These are phyloP conservation scores for Chenopodium suecicum DNA, from an alignment of 148 eudicot genomes.

Conservation along the genomic window DNA sequence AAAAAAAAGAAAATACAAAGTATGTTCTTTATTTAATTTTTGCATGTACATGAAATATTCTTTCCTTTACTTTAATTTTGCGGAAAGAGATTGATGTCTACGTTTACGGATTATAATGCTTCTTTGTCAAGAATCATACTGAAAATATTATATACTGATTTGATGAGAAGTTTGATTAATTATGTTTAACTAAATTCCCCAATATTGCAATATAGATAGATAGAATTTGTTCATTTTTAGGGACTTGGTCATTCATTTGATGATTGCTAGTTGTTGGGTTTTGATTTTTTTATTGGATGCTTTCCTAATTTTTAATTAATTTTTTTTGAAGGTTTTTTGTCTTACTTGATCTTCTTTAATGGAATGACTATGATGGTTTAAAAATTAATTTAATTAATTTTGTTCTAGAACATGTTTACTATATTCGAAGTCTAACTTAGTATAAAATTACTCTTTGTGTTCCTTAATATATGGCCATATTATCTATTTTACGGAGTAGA, in stretches of 20 bases:
- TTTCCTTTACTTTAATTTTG: slow-evolving; percentile 33
- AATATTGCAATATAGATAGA: slow-evolving; percentile 19
- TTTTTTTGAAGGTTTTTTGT: slow-evolving; percentile 18
- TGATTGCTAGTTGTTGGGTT: slow-evolving; percentile 15
- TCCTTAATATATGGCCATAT: neutral
- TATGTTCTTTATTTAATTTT: slow-evolving; percentile 23
- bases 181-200: slow-evolving; percentile 25
- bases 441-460: too few species aligned
- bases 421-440: neutral
- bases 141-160: neutral
- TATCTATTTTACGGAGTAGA: too few species aligned
- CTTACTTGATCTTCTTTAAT: neutral
- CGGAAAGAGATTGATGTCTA: slow-evolving; percentile 44
- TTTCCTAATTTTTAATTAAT: slow-evolving; percentile 16
- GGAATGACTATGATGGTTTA: neutral
- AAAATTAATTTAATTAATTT: neutral
- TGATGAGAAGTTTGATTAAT: neutral
- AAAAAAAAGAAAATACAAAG: neutral
- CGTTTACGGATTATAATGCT: slow-evolving; percentile 49
- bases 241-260: slow-evolving; percentile 9
- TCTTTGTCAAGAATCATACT: slow-evolving; percentile 29
- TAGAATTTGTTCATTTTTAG: neutral
- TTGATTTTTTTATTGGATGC: slow-evolving; percentile 19
- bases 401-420: neutral
- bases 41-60: slow-evolving; percentile 44